Conservation (phyloP, 2,329 filamentous ascomycete genomes). For the Exophiala sp. region DNA sequence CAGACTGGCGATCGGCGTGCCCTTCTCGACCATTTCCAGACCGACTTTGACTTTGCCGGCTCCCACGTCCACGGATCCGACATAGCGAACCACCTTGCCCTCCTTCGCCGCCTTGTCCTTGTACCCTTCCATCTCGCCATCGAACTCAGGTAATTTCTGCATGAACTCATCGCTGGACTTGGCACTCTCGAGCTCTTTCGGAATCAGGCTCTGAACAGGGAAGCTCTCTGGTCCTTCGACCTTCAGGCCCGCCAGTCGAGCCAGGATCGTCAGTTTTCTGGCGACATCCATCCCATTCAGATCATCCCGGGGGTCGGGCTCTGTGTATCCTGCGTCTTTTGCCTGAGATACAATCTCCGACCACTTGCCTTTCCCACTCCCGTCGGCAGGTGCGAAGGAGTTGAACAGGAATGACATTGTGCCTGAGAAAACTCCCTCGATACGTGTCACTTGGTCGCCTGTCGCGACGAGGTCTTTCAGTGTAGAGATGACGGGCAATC, state of each 20-base stretch:
- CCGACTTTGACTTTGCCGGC: conserved; percentile 84
- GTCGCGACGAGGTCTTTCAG: conserved; percentile 92
- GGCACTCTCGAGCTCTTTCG: conserved; percentile 74
- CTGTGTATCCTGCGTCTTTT: conserved; percentile 88
- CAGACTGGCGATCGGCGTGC: conserved; percentile 85
- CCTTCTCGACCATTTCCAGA: conserved; percentile 80
- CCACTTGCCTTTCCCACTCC: conserved; percentile 70
- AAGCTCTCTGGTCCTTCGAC: conserved; percentile 83
- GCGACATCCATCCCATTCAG: conserved; percentile 87
- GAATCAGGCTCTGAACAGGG: conserved; percentile 90
- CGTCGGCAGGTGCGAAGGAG: conserved; percentile 80
- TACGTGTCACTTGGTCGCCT: conserved; percentile 83
- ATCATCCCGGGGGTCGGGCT: conserved; percentile 82
- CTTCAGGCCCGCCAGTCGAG: conserved; percentile 75
- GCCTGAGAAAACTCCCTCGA: conserved; percentile 95
- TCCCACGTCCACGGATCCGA: conserved; percentile 86
- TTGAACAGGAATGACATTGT: conserved; percentile 99
- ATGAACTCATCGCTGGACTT: conserved; percentile 82
- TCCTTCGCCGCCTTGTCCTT: conserved; percentile 81
- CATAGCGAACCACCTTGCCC: conserved; percentile 90
- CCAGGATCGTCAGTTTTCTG: conserved; percentile 93
- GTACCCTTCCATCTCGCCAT: conserved; percentile 81
- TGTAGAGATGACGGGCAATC: conserved; percentile 88
- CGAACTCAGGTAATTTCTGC: conserved; percentile 72
- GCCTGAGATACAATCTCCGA: conserved; percentile 88